Evolutionary conservation across 2,329 filamentous ascomycete species (phyloP), one percentile per base, ranked within the genome.

Genomic region (Malbranchea zuffiana): DNA sequence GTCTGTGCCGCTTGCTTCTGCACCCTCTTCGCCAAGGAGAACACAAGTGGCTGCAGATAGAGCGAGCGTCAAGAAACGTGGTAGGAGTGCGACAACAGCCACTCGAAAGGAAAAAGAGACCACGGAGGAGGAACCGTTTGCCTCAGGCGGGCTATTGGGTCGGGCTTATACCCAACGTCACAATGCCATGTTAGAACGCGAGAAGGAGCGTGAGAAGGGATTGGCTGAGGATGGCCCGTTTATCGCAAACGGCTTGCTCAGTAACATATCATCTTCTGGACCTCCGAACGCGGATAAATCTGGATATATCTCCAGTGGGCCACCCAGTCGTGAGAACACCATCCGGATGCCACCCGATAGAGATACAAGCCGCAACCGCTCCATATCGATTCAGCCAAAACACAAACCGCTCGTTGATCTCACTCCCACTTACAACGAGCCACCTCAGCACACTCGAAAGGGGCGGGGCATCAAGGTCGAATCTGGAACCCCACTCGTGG

Each of bases 381-480:
- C 63, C n/a, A 57, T 55, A n/a, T 72, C 71, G 2, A 46, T 56
- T 34, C 54, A 50, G 4, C 61, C 57, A 16, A 61, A 56, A 13
- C 61, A 56, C 2, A 75, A 75, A 43, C 80, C 81, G 1, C 66
- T 86, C 4, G 60, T 86, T 19, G 80, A 82, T 49, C 66, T 85
- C 26, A 77, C 75, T 0, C 75, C 76, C 0, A 65, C 67, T 32
- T 80, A 78, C 50, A 66, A 70, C 33, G 77, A 81, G 43, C 69
- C 77, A 5, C 78, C 78, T 2, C 55, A 58, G 25, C 54, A 60
- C 41, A 43, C 39, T 4, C 50, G 51, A 18, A 59, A 55, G 35
- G 59, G 55, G 3, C 51, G 54, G 32, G 60, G 56, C n/a, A 50
- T 63, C 6, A 46, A 36, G 17, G 78, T 54, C n/a, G 56, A 57